A percentile compares a stretch with the other conserved stretches of the same genome.
These are phyloP conservation scores for Eleusine indica DNA, from an alignment of 176 grass and related monocot genomes.

Conservation along the genomic window DNA sequence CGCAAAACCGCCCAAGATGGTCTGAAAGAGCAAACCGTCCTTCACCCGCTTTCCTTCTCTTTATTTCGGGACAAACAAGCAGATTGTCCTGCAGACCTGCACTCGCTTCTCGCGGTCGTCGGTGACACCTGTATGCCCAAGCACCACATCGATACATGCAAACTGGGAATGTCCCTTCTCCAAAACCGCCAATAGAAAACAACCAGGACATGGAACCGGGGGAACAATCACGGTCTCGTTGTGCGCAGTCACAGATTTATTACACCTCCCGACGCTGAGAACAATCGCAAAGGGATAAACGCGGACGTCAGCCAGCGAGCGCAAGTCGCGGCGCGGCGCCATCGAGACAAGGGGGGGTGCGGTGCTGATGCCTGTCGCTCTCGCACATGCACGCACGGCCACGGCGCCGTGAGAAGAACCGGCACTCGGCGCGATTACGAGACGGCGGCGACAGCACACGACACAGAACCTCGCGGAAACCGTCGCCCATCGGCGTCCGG, in stretches of 20 bases:
- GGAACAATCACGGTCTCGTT: not conserved
- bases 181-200: slow-evolving; percentile 20
- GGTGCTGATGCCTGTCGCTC: too few species aligned
- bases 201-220: not conserved
- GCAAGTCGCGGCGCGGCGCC: not conserved
- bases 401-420: not conserved
- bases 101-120: too few species aligned
- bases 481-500: not conserved
- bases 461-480: not conserved
- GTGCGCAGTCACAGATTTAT: not conserved
- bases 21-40: too few species aligned
- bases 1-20: not conserved
- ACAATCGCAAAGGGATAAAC: not conserved
- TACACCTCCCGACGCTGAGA: not conserved
- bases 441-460: not conserved
- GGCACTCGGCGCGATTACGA: not conserved
- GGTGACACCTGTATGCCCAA: not conserved
- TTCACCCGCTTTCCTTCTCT: too few species aligned
- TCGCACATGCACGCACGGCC: not conserved
- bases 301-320: slow-evolving; percentile 19
- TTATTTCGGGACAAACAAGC: too few species aligned
- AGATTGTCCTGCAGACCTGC: too few species aligned
- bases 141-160: not conserved
- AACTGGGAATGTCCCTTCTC: not conserved
- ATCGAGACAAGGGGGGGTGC: not conserved